Evolutionary conservation across 495 filamentous ascomycete species (phyloP).

Genomic region (Trichoderma reesei): DNA sequence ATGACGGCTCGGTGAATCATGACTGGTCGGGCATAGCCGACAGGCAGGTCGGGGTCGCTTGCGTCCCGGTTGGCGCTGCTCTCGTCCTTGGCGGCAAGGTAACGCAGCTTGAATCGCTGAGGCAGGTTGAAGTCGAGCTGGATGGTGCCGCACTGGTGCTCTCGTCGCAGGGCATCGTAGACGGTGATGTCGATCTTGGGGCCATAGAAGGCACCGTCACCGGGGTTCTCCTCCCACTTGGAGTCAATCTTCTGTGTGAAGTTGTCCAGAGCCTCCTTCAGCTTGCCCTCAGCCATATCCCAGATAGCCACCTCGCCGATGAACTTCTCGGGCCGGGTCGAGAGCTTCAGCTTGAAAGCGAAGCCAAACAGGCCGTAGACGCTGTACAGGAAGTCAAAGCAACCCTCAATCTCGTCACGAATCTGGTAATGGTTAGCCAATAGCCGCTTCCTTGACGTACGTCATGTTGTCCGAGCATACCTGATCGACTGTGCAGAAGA

Average conservation of each 20-base stretch:
- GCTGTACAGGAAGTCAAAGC: constrained; percentile 77
- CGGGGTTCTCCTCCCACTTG: constrained; percentile 80
- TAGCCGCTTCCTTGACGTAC: constrained; percentile 12
- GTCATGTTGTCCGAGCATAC: constrained; percentile 32
- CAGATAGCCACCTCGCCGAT: constrained; percentile 81
- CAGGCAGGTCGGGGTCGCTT: constrained; percentile 32
- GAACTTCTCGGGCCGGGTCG: constrained; percentile 86
- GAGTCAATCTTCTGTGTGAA: constrained; percentile 54
- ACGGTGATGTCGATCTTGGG: constrained; percentile 91
- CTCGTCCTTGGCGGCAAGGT: constrained; percentile 17
- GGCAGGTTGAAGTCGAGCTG: constrained; percentile 95
- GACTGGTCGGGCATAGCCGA: constrained; percentile 81
- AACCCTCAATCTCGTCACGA: constrained; percentile 66
- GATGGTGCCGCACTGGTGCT: constrained; percentile 87
- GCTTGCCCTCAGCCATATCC: constrained; percentile 72
- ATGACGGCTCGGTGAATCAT: constrained; percentile 96
- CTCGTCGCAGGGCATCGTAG: constrained; percentile 54
- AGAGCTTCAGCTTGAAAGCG: constrained; percentile 91
- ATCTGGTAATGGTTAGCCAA: constrained; percentile 44
- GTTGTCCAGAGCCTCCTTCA: constrained; percentile 65
- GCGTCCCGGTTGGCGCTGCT: constrained; percentile 19
- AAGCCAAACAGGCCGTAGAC: constrained; percentile 90
- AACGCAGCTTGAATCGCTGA: constrained; percentile 40
- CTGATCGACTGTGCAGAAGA: constrained; percentile 69
- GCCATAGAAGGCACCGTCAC: constrained; percentile 95